phyloP scores from a whole-genome alignment of 208 protist species.

The Spongospora subterranea region DNA sequence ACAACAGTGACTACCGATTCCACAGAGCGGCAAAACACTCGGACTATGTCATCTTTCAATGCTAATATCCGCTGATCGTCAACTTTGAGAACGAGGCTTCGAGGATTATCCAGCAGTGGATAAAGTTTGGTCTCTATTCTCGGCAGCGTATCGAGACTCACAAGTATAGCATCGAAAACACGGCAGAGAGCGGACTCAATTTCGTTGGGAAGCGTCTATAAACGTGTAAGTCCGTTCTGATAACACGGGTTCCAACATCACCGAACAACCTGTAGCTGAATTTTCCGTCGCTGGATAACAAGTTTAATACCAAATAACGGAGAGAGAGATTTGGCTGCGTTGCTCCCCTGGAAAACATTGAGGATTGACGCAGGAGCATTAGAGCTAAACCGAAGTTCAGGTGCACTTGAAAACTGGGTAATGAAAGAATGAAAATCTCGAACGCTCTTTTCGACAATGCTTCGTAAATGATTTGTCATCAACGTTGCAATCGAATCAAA shows the following conservation, averaged over 20 bases:
- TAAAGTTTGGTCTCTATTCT: slow-evolving; percentile 27
- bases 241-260: background rate
- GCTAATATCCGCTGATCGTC: background rate
- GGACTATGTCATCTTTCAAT: slow-evolving; percentile 9
- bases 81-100: background rate
- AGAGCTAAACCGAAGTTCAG: background rate
- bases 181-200: background rate
- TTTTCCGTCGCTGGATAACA: slow-evolving; percentile 44
- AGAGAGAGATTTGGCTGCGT: background rate
- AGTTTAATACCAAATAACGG: background rate
- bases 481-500: slow-evolving; percentile 26
- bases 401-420: background rate
- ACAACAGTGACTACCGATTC: background rate
- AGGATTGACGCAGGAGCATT: background rate
- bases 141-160: background rate
- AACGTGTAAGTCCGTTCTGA: background rate
- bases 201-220: slow-evolving; percentile 22
- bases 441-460: background rate
- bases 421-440: background rate
- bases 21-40: background rate
- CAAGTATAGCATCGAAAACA: slow-evolving; percentile 9
- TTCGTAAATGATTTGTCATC: slow-evolving; percentile 19
- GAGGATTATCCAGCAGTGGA: slow-evolving; percentile 24
- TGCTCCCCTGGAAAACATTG: background rate
- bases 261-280: background rate